Percentiles rank a stretch among this genome's conserved stretches.
Conservation (phyloP, 257 asterid genomes). For the Rhazya stricta region DNA sequence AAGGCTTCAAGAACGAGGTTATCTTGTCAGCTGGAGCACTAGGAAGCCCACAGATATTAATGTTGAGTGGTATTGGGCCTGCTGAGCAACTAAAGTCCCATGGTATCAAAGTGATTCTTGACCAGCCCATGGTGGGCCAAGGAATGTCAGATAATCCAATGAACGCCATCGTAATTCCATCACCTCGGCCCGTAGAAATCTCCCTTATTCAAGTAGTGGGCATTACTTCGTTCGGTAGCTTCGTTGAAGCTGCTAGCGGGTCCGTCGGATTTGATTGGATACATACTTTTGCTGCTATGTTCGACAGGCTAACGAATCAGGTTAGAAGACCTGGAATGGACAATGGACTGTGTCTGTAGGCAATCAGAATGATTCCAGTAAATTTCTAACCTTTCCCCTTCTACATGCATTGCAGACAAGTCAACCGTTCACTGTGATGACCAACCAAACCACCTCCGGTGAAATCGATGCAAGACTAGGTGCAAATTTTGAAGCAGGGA, state of each 20-base stretch:
- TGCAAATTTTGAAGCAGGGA: slow-evolving; percentile 29
- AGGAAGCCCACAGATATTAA: slow-evolving; percentile 76
- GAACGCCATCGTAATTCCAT: slow-evolving; percentile 57
- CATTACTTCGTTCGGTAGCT: slow-evolving; percentile 46
- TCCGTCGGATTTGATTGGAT: slow-evolving; percentile 34
- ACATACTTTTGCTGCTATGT: slow-evolving; percentile 22
- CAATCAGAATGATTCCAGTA: too few relatives aligned
- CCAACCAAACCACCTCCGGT: slow-evolving; percentile 15
- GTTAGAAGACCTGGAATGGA: slow-evolving; percentile 24
- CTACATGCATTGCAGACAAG: slow-evolving; percentile 22
- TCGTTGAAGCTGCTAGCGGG: slow-evolving; percentile 60
- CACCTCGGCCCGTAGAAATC: slow-evolving; percentile 40
- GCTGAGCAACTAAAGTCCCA: slow-evolving; percentile 20
- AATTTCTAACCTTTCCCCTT: background rate
- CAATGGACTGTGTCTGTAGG: too few relatives aligned
- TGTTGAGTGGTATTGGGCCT: slow-evolving; percentile 70
- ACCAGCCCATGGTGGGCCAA: slow-evolving; percentile 64
- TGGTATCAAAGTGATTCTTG: slow-evolving; percentile 20
- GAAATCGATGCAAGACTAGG: background rate
- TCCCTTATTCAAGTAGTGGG: slow-evolving; percentile 63
- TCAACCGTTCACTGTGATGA: slow-evolving; percentile 15
- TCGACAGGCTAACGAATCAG: slow-evolving; percentile 36
- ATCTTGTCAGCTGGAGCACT: slow-evolving; percentile 72
- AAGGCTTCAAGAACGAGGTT: slow-evolving; percentile 39
- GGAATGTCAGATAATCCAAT: slow-evolving; percentile 80